phyloP scores from a whole-genome alignment of 2,329 filamentous ascomycete genomes.

The Emergomyces pasteurianus region DNA sequence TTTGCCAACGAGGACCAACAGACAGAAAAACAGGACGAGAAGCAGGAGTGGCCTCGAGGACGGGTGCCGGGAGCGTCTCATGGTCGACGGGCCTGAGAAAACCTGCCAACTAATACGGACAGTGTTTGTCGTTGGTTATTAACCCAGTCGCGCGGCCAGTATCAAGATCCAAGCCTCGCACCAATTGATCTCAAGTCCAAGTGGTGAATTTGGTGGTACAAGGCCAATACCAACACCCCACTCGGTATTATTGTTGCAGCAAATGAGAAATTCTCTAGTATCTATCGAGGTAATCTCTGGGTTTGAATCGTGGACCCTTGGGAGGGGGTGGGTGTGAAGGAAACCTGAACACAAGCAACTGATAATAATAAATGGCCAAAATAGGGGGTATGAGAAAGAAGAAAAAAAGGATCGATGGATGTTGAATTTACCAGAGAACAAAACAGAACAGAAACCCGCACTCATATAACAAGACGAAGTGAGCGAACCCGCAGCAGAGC shows the following conservation, averaged over 20 bases:
- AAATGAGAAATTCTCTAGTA: not conserved
- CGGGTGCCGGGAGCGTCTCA: constrained; percentile 5
- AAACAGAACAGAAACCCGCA: not conserved
- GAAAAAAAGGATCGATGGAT: not conserved
- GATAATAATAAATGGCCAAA: not conserved
- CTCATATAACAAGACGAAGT: not conserved
- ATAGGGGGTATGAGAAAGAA: not conserved
- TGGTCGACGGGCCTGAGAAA: not conserved
- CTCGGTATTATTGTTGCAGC: not conserved
- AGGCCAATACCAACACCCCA: not conserved
- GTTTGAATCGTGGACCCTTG: not conserved
- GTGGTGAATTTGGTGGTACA: not conserved
- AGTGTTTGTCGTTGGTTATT: not conserved
- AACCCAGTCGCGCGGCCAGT: not conserved
- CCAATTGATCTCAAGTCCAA: not conserved
- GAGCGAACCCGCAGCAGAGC: not conserved
- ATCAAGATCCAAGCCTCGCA: not conserved
- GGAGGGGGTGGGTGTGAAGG: not conserved
- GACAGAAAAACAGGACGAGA: constrained; percentile 12
- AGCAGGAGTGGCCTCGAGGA: constrained; percentile 7
- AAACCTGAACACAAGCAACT: not conserved
- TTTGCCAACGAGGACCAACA: constrained; percentile 10
- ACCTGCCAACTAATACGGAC: not conserved
- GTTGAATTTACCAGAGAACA: not conserved
- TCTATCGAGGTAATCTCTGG: not conserved